phyloP scores from a whole-genome alignment of 352 stramenopile species.

The Phytophthora brassicae region DNA sequence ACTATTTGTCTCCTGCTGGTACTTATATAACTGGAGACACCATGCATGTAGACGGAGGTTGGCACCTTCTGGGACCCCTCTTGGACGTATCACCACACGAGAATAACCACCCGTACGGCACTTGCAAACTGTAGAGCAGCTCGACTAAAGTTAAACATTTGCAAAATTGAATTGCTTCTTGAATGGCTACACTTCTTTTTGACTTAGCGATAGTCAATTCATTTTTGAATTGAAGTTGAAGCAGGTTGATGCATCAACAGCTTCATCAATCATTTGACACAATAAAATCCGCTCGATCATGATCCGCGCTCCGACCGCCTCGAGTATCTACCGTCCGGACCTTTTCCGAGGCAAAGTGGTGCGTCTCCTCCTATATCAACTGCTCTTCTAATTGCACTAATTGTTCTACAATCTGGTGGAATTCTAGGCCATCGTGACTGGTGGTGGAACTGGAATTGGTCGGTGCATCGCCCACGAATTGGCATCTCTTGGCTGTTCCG shows the following conservation, averaged over 20 bases:
- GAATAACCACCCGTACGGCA: constrained; percentile 85
- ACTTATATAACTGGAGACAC: constrained; percentile 91
- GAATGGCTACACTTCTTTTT: too few species aligned
- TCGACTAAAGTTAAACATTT: neutral
- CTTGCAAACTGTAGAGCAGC: constrained; percentile 49
- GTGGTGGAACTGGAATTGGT: constrained; percentile 85
- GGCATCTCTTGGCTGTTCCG: constrained; percentile 66
- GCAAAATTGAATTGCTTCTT: neutral
- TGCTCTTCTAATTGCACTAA: neutral
- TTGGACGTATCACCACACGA: constrained; percentile 78
- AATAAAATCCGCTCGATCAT: constrained; percentile 23
- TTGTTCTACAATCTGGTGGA: neutral
- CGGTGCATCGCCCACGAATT: constrained; percentile 83
- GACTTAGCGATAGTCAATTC: too few species aligned
- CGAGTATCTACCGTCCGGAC: constrained; percentile 62
- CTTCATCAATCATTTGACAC: constrained; percentile 14
- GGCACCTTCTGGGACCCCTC: constrained; percentile 58
- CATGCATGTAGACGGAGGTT: constrained; percentile 89
- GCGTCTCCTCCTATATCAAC: constrained; percentile 28
- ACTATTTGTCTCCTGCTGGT: constrained; percentile 88
- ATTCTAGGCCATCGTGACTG: constrained; percentile 78
- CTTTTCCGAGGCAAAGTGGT: constrained; percentile 83
- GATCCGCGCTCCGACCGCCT: constrained; percentile 54
- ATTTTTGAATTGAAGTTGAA: constrained; percentile 17
- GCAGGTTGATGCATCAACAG: constrained; percentile 28